Evolutionary conservation across 441 rosid genomes (phyloP).

Genomic region (Arabidopsis lyrata): DNA sequence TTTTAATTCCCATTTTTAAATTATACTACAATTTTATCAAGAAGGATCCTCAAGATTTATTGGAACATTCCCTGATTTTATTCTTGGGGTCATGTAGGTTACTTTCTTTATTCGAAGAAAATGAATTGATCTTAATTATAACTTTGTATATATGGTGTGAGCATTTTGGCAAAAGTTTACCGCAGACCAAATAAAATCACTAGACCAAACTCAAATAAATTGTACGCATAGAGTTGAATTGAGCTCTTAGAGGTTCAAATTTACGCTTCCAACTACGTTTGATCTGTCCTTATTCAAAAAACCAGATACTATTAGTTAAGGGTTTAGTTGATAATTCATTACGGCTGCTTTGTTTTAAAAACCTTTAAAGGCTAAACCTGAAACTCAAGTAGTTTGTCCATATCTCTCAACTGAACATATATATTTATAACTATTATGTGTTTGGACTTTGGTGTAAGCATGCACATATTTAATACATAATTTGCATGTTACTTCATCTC

Average conservation of each 20-base stretch:
- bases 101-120: neutral
- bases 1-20: neutral
- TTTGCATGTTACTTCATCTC: constrained; percentile 31
- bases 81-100: neutral
- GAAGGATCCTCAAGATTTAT: constrained; percentile 7
- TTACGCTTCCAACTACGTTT: neutral
- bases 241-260: constrained; percentile 6
- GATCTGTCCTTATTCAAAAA: neutral
- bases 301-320: neutral
- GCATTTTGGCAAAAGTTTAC: neutral
- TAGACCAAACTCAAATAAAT: neutral
- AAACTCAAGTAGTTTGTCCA: constrained; percentile 29
- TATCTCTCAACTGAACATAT: constrained; percentile 10
- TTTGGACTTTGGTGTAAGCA: constrained; percentile 39
- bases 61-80: constrained; percentile 6
- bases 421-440: constrained; percentile 6
- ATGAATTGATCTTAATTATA: neutral
- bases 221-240: neutral
- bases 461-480: constrained; percentile 25
- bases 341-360: constrained; percentile 6
- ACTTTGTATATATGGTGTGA: neutral
- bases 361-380: constrained; percentile 28
- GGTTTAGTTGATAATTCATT: neutral
- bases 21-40: constrained; percentile 8
- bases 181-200: neutral